phyloP scores from a whole-genome alignment of 768 basidiomycete genomes.

The Suillus subaureus region DNA sequence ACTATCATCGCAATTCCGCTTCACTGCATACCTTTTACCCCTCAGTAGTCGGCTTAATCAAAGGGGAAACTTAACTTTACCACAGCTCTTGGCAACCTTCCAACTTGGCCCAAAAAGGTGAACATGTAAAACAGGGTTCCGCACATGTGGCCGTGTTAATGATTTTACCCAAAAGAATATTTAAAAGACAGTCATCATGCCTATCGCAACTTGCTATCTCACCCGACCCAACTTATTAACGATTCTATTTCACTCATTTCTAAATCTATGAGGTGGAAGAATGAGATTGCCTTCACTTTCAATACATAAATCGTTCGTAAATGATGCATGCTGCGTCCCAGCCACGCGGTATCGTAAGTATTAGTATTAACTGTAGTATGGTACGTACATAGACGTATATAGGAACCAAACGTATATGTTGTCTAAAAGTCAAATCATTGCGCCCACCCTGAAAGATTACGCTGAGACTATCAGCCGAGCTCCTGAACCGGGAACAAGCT shows the following conservation, averaged over 20 bases:
- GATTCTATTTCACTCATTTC: not conserved
- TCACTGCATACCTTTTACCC: not conserved
- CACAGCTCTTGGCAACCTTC: too few relatives aligned
- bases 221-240: not conserved
- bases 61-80: not conserved
- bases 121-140: not conserved
- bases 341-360: not conserved
- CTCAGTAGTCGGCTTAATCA: not conserved
- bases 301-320: not conserved
- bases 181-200: not conserved
- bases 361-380: conserved; percentile 7
- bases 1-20: not conserved
- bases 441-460: not conserved
- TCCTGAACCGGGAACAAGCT: not conserved
- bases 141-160: not conserved
- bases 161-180: not conserved
- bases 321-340: not conserved
- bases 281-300: not conserved
- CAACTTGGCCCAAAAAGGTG: not conserved
- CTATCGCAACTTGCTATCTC: not conserved
- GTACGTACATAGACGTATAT: conserved; percentile 9
- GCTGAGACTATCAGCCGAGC: not conserved
- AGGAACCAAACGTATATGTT: not conserved
- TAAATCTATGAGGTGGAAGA: not conserved
- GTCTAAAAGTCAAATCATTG: not conserved